These are phyloP conservation scores for Casuarina glauca DNA, from an alignment of 306 rosid species.

Conservation along the genomic window DNA sequence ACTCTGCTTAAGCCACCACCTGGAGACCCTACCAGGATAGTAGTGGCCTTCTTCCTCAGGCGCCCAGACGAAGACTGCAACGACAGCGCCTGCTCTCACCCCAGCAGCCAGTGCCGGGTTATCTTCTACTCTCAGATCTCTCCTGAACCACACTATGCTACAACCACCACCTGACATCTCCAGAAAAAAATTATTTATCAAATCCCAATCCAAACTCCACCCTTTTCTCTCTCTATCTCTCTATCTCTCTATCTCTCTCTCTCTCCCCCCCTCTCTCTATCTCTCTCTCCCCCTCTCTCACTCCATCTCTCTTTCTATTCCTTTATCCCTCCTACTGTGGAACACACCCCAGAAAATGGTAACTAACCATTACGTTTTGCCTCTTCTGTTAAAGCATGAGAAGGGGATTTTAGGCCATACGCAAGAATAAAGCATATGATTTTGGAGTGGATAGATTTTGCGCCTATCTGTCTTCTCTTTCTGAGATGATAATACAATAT, in stretches of 20 bases:
- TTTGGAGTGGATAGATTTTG: constrained; percentile 25
- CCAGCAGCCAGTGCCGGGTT: constrained; percentile 93
- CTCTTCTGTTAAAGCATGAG: constrained; percentile 14
- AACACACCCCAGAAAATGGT: constrained; percentile 13
- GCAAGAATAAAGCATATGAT: constrained; percentile 30
- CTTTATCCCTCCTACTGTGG: neutral
- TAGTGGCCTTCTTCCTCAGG: constrained; percentile 96
- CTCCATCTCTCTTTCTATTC: constrained; percentile 3
- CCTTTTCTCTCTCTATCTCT: neutral
- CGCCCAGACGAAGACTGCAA: constrained; percentile 92
- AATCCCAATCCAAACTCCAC: constrained; percentile 17
- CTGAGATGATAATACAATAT: constrained; percentile 5
- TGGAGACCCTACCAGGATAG: constrained; percentile 88
- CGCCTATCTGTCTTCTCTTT: constrained; percentile 32
- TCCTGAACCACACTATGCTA: constrained; percentile 98
- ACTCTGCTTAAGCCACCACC: constrained; percentile 98
- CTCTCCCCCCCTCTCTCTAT: constrained; percentile 18
- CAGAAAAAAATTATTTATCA: constrained; percentile 15
- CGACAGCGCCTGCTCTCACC: constrained; percentile 84
- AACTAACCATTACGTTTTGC: constrained; percentile 23
- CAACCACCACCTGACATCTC: constrained; percentile 93
- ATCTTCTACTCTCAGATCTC: constrained; percentile 97
- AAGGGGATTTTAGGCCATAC: constrained; percentile 34
- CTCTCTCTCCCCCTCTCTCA: constrained; percentile 19
- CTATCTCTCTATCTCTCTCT: constrained; percentile 6